These are phyloP conservation scores for Cryptosporidium andersoni DNA, from an alignment of 169 alveolate species.

Conservation along the genomic window DNA sequence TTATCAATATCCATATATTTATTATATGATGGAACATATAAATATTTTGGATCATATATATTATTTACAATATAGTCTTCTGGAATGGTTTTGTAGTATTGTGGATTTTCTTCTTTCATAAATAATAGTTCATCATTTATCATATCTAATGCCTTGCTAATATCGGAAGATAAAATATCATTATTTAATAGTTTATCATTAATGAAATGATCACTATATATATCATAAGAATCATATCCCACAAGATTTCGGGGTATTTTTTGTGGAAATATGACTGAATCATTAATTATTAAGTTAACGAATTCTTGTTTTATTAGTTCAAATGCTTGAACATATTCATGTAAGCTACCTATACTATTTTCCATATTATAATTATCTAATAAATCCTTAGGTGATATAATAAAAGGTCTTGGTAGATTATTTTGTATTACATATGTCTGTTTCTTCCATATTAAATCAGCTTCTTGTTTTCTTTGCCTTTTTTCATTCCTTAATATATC, in stretches of 20 bases:
- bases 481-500: neutral
- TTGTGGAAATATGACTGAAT: constrained; percentile 28
- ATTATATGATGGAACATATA: constrained; percentile 73
- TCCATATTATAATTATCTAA: neutral
- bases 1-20: constrained; percentile 32
- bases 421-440: constrained; percentile 36
- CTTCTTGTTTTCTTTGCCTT: neutral
- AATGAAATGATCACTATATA: neutral
- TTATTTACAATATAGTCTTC: constrained; percentile 1
- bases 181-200: neutral
- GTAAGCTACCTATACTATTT: neutral
- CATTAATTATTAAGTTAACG: constrained; percentile 23
- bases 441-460: neutral
- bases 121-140: constrained; percentile 19
- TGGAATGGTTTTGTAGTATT: neutral
- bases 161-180: constrained; percentile 5
- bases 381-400: constrained; percentile 15
- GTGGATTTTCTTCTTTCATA: neutral
- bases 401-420: constrained; percentile 50
- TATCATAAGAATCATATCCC: constrained; percentile 17
- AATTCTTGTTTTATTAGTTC: constrained; percentile 16
- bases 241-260: constrained; percentile 37
- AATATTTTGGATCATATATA: constrained; percentile 39
- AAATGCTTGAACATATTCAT: neutral
- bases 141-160: constrained; percentile 3